A percentile compares a stretch with the other conserved stretches of the same genome.
Conservation (phyloP, 2,329 filamentous ascomycete species). For the Fulvia fulva region DNA sequence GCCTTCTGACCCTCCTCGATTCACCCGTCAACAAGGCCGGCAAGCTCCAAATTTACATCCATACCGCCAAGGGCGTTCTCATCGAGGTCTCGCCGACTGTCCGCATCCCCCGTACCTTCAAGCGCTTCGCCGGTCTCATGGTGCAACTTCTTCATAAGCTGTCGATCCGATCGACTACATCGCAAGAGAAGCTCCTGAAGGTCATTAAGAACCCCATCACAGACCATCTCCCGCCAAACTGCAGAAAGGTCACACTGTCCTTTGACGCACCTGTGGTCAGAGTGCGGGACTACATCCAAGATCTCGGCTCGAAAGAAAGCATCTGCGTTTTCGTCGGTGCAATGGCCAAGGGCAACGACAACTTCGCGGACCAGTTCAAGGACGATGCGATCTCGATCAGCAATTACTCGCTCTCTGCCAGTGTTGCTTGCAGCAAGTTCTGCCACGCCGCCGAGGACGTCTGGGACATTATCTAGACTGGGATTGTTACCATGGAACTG, state of each 20-base stretch:
- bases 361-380: constrained; percentile 89
- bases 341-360: constrained; percentile 95
- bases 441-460: constrained; percentile 96
- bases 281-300: constrained; percentile 82
- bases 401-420: constrained; percentile 94
- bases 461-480: constrained; percentile 79
- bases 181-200: constrained; percentile 93
- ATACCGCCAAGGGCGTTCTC: constrained; percentile 92
- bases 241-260: constrained; percentile 93
- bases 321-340: constrained; percentile 97
- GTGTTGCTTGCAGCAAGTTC: constrained; percentile 99
- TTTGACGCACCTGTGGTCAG: constrained; percentile 87
- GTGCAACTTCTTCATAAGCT: constrained; percentile 94
- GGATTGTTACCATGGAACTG: neutral
- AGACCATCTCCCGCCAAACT: constrained; percentile 93
- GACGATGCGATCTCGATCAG: constrained; percentile 98
- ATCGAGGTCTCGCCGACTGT: constrained; percentile 99
- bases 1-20: constrained; percentile 91
- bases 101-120: constrained; percentile 95
- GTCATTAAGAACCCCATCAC: constrained; percentile 98
- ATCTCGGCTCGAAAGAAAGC: constrained; percentile 76
- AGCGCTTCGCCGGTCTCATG: constrained; percentile 98
- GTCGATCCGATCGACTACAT: constrained; percentile 93
- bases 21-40: constrained; percentile 98
- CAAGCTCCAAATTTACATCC: constrained; percentile 96